phyloP scores from a whole-genome alignment of 805 yeast genomes.

The Saccharomycopsis sp. region DNA sequence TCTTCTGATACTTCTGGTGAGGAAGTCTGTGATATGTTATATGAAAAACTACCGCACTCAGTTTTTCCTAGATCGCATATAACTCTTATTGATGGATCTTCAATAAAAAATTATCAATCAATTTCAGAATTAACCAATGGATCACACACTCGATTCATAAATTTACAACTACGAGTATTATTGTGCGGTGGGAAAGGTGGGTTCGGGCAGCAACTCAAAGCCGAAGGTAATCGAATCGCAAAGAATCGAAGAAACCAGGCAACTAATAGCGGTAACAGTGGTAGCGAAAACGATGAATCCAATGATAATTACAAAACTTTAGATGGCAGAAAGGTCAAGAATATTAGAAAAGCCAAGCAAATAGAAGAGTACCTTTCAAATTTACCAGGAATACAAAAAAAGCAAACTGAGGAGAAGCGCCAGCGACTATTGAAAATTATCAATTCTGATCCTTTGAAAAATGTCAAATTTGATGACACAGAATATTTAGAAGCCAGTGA shows the following conservation, averaged over 20 bases:
- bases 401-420: slow-evolving; percentile 29
- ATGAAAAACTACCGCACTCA: background rate
- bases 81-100: slow-evolving; percentile 5
- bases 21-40: background rate
- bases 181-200: slow-evolving; percentile 51
- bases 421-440: slow-evolving; percentile 32
- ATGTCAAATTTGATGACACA: slow-evolving; percentile 32
- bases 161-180: slow-evolving; percentile 30
- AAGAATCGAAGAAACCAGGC: slow-evolving; percentile 23
- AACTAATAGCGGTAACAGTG: slow-evolving; percentile 19
- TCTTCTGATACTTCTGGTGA: slow-evolving; percentile 1
- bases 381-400: slow-evolving; percentile 20
- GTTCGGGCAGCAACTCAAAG: slow-evolving; percentile 36
- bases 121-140: background rate
- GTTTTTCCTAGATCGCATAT: slow-evolving; percentile 1
- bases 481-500: slow-evolving; percentile 35
- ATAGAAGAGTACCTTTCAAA: slow-evolving; percentile 27
- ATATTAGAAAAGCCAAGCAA: slow-evolving; percentile 31
- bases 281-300: slow-evolving; percentile 22
- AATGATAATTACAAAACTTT: slow-evolving; percentile 34
- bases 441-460: slow-evolving; percentile 26
- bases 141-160: no score
- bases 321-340: slow-evolving; percentile 35
- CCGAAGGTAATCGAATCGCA: slow-evolving; percentile 34
- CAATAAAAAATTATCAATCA: background rate